Evolutionary conservation across 306 rosid genomes (phyloP), one percentile per base, ranked within the genome.

Genomic region (Castanospermum australe): DNA sequence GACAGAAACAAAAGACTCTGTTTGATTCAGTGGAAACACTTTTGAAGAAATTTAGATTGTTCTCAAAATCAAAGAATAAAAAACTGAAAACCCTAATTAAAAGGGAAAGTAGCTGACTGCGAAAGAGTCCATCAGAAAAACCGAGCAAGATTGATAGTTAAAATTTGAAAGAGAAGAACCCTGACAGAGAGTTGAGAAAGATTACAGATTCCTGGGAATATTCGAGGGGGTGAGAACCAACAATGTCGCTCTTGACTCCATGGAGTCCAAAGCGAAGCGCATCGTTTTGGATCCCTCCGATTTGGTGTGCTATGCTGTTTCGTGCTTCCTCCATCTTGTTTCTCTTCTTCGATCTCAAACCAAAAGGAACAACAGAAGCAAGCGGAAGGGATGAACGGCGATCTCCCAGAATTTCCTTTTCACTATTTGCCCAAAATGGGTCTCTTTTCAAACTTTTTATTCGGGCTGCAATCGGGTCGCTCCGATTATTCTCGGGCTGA

Each of bases 221-320:
- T 82, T 94, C 87, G 51, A 94, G 88, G 33, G 97, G 99, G 73
- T 94, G 99, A 77, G 93, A 65, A 56, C 91, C 99, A n/a, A 91
- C 82, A 51, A 94, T 90, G 81, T 94, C 87, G 86, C 97, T 87
- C 84, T 86, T 94, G 78, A 91, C 97, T 50, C 97, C 97, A 13
- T 90, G 82, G 30, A 94, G 97, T 1, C 97, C 99, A n/a, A 89
- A 94, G 6, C 99, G 95, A 64, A 94, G 95, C 8, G 87, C 85
- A 9, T 94, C 99, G 78, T 86, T 94, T 47, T 92, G 94, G 80
- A 92, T 76, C 15, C 97, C 97, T 76, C 98, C 98, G 88, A 92
- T 92, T 89, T 94, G 89, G 88, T 94, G 97, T 5, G 91, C 84
- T 2, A 94, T 90, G 45, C 79, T 87, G 88, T 88, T 94, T 33